Percentiles rank a stretch among this genome's conserved stretches.
phyloP scores from a whole-genome alignment of 2,329 filamentous ascomycete species.

The Nemania diffusa region DNA sequence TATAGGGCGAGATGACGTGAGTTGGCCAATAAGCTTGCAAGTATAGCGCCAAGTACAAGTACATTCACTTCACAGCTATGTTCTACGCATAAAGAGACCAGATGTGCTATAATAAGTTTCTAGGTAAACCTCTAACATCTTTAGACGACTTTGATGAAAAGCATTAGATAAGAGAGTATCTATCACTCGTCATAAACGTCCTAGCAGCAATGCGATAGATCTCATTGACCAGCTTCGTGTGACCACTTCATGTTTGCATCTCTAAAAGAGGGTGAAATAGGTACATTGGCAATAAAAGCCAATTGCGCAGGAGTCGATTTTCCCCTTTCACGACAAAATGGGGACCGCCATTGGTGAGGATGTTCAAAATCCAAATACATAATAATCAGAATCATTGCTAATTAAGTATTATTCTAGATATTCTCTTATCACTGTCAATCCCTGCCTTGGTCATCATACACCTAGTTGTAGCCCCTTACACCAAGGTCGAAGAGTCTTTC shows the following conservation, averaged over 20 bases:
- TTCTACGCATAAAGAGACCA: neutral
- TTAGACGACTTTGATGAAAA: neutral
- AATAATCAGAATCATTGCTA: conserved; percentile 18
- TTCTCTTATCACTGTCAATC: conserved; percentile 64
- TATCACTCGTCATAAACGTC: neutral
- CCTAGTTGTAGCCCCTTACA: conserved; percentile 82
- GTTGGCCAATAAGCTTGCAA: conserved; percentile 17
- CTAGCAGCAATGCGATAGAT: conserved; percentile 1
- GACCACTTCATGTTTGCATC: neutral
- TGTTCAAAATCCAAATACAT: neutral
- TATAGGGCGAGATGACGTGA: conserved; percentile 11
- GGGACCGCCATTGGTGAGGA: conserved; percentile 41
- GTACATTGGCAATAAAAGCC: neutral
- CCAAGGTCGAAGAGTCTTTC: conserved; percentile 98
- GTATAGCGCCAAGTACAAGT: neutral
- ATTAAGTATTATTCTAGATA: conserved; percentile 51
- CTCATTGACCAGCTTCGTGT: neutral
- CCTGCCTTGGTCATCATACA: conserved; percentile 74
- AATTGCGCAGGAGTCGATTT: neutral
- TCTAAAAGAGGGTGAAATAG: neutral
- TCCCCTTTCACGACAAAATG: conserved; percentile 38
- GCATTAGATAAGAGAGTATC: neutral
- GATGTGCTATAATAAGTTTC: neutral
- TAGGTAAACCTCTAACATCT: neutral
- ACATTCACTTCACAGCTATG: neutral